Base-by-base conservation (phyloP, 169 alveolate species). In the Plasmodium cynomolgi region DNA sequence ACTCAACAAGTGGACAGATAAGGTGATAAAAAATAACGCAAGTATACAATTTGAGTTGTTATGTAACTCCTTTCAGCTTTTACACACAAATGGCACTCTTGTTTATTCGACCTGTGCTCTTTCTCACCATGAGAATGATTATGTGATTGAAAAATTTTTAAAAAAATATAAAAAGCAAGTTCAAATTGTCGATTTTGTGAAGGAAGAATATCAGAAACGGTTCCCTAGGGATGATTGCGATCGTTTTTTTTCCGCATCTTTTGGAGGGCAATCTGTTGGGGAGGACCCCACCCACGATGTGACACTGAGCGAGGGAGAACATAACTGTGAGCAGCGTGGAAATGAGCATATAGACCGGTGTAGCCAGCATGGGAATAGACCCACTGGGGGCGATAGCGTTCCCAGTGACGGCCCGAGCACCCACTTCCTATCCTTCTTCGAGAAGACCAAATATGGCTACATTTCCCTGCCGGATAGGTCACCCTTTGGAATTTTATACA, bases 31-130 rank as follows among this genome's bases (percentile, higher is more conserved):
- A 90, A 95, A 88, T 62, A 96, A 93, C 88, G 85, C 97, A 7
- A 81, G 88, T 62, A 86, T 94, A 47, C 98, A 97, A 81, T 75
- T 91, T 47, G 82, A 91, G 23, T 92, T 96, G 29, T 73, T 97
- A 15, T 81, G 31, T n/a, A 92, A 90, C 73, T 94, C 97, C 50
- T 75, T 95, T 3, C 23, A 73, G 34, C 73, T 97, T 4, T 95
- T 97, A 56, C 95, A 95, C 81, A 58, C 92, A 29, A 93, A 94
- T 17, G 98, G 98, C 9, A 72, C 88, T 8, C 84, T 97, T 13
- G 44, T 97, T 47, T 97, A 97, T 81, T 96, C 97, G 47, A 97
- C 97, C 0, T 96, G 98, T 44, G 96, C 98, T 4, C 68, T 97
- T 71, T 96, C 96, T 72, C 94, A 93, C 31, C 47, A 88, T 34